phyloP scores from a whole-genome alignment of 2,329 filamentous ascomycete species.

The Knufia fluminis region DNA sequence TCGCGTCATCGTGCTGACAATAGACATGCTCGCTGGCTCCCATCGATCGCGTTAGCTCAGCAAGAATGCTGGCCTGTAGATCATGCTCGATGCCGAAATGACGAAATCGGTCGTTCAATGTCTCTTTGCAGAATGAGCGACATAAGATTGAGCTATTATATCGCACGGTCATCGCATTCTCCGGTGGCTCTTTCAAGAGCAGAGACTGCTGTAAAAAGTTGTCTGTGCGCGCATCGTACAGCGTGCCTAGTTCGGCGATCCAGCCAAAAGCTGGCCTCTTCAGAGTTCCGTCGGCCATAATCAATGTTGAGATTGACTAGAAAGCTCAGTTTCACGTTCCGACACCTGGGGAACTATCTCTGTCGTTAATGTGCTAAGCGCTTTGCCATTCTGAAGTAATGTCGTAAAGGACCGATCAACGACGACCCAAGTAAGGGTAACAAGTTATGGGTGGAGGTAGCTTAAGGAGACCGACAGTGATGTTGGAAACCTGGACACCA shows the following conservation, averaged over 20 bases:
- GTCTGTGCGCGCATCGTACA: slow-evolving; percentile 18
- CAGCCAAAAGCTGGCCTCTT: slow-evolving; percentile 14
- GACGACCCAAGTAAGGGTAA: too few relatives aligned
- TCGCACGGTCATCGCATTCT: slow-evolving; percentile 2
- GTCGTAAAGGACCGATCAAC: too few relatives aligned
- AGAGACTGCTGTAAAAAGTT: slow-evolving; percentile 12
- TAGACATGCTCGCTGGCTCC: slow-evolving; percentile 13
- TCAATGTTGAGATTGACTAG: not conserved
- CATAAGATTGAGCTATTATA: not conserved
- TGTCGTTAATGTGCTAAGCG: too few relatives aligned
- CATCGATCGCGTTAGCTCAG: slow-evolving; percentile 11
- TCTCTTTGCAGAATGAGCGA: not conserved
- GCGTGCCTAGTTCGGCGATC: slow-evolving; percentile 13
- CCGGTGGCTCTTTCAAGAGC: slow-evolving; percentile 7
- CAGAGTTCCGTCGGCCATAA: not conserved
- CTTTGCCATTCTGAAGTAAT: too few relatives aligned
- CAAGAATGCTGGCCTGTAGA: slow-evolving; percentile 16
- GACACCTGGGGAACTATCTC: too few relatives aligned
- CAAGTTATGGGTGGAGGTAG: too few relatives aligned
- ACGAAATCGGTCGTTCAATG: slow-evolving; percentile 15
- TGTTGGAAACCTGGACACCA: not conserved
- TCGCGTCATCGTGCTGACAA: slow-evolving; percentile 5
- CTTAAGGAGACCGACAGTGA: not conserved
- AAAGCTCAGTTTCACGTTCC: too few relatives aligned
- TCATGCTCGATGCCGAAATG: slow-evolving; percentile 13